Percentiles rank a stretch among this genome's conserved stretches.
Conservation (phyloP, 169 alveolate genomes). For the Perkinsus olseni region DNA sequence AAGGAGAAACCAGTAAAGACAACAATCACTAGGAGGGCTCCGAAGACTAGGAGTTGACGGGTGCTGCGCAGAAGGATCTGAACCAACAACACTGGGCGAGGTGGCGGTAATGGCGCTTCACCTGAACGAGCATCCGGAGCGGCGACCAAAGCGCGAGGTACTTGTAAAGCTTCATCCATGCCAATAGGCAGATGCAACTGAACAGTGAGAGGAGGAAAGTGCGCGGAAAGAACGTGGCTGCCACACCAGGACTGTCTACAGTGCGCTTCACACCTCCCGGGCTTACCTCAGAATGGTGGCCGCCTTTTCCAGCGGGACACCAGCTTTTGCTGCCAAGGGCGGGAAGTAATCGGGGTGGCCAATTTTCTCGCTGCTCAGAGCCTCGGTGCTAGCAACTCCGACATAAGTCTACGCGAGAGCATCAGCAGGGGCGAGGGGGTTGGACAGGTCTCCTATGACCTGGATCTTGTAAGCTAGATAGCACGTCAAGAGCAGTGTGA, state of each 20-base stretch:
- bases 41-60: not conserved
- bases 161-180: not conserved
- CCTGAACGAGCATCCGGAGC: not conserved
- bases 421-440: not conserved
- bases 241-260: not conserved
- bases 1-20: not conserved
- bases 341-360: not conserved
- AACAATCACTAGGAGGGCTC: not conserved
- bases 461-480: not conserved
- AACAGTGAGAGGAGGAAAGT: not conserved
- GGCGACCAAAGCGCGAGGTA: not conserved
- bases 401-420: not conserved
- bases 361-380: not conserved
- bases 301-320: not conserved
- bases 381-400: not conserved
- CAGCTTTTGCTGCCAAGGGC: not conserved
- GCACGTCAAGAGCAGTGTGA: not conserved
- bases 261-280: no score
- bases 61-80: not conserved
- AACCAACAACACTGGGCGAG: not conserved
- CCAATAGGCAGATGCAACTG: not conserved
- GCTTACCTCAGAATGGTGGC: not conserved
- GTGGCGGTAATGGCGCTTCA: not conserved
- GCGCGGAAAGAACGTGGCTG: not conserved
- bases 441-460: not conserved